Evolutionary conservation across 1,284 basidiomycete species (phyloP), one percentile per base, ranked within the genome.

Genomic region (Fistulinella cinereoalba): DNA sequence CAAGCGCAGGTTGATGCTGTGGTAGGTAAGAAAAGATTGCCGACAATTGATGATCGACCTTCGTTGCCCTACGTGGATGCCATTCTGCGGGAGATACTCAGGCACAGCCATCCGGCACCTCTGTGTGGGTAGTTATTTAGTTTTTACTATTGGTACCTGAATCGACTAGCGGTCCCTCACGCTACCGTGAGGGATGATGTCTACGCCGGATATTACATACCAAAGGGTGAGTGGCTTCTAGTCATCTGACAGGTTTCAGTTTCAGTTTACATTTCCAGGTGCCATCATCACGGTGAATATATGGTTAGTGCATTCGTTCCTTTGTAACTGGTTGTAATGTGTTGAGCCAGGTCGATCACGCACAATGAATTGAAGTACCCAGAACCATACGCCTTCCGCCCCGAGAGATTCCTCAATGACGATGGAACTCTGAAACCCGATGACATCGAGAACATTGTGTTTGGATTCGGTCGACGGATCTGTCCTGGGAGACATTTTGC

Each of bases 1-100:
- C 66, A 68, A 22, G 49, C 44, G 4, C 62, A 73, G 37, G 53
- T 73, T 6, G 66, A 72, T 28, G 25, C 25, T 9, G 58, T 71
- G 1, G 51, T 70, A 1, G 61, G 63, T 3, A 37, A 19, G 6
- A 6, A 12, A 34, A 34, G 33, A 21, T 12, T 34, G 18, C 33
- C 16, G 10, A 34, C 16, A 10, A 12, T 70, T 21, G 45, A 49
- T 2, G 70, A 72, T 46, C 44, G 54, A 6, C 45, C 53, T 8
- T 38, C 25, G 1, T 51, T 71, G 11, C 65, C 65, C 5, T 68
- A n/a, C 37, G 32, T 72, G 0, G 57, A 65, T 13, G 64, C 65
- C 5, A 44, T 64, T 5, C 38, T 62, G 6, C 50, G 60, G 21
- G 71, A 72, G 44, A 42, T 49, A 0, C 37, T 64, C 13, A 42